Conservation (phyloP, 2,329 filamentous ascomycete genomes). For the Scedosporium dehoogii region DNA sequence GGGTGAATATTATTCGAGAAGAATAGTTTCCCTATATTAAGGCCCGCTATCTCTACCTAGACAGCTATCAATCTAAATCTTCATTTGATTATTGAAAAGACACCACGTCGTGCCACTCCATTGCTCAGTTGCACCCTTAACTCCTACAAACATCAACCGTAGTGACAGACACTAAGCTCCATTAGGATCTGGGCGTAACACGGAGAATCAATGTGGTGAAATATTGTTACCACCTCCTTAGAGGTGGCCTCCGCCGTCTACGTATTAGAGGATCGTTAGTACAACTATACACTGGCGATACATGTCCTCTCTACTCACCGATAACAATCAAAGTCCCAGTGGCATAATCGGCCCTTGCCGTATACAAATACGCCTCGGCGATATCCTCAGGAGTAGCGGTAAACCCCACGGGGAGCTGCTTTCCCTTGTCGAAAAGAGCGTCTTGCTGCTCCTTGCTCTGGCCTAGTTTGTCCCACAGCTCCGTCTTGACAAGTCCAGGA, state of each 20-base stretch:
- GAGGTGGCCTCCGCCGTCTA: neutral
- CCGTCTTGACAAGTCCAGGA: conserved; percentile 20
- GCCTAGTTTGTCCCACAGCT: conserved; percentile 22
- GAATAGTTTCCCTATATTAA: too few relatives aligned
- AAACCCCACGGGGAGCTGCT: neutral
- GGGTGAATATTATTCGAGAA: too few relatives aligned
- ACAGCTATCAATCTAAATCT: too few relatives aligned
- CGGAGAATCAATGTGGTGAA: too few relatives aligned
- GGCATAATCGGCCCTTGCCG: conserved; percentile 30
- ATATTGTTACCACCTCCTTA: neutral
- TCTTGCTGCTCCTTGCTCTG: conserved; percentile 16
- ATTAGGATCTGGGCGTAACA: too few relatives aligned
- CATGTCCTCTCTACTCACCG: neutral
- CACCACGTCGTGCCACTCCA: too few relatives aligned
- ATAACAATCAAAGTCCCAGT: conserved; percentile 21
- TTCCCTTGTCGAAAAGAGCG: conserved; percentile 14
- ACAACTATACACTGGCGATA: neutral
- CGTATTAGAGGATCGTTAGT: neutral
- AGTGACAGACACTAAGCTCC: too few relatives aligned
- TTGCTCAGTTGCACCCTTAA: too few relatives aligned
- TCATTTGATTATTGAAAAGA: too few relatives aligned
- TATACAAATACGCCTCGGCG: conserved; percentile 31
- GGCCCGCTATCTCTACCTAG: too few relatives aligned
- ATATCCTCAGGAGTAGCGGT: conserved; percentile 26
- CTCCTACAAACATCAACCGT: too few relatives aligned